Base-by-base conservation (phyloP, 164 flowering plant species). In the Vitis riparia region DNA sequence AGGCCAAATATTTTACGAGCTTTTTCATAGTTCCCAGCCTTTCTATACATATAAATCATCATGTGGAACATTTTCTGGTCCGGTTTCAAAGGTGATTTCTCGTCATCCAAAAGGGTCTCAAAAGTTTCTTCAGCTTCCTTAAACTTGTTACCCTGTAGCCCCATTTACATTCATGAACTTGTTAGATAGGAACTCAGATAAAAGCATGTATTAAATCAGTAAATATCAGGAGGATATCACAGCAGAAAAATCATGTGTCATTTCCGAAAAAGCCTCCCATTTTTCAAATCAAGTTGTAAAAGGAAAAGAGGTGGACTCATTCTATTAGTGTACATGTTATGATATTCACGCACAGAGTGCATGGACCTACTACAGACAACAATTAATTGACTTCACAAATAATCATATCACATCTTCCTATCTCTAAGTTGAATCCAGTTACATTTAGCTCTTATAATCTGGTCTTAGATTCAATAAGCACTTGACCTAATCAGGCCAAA, bases 21-120 rank as follows among this genome's bases (percentile, higher is more conserved):
- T 71, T 89, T 92, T 12, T 86, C 91, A 66, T 88, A 85, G 61
- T 59, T 84, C 74, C 97, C 97, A 53, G 97, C 88, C 72, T 96
- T 96, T 79, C 75, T 89, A 71, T 91, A 66, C 98, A 93, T 93
- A 79, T 93, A 93, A 68, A 96, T 96, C 95, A 96, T 93, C 99
- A 93, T 89, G 68, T 96, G 94, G 78, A 86, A 96, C 98, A 96
- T 93, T 78, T 91, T 89, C 73, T 91, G 97, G 76, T 96, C 98
- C 23, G 97, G 99, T 77, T 86, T 89, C 72, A 91, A 74, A 11
- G 90, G 88, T 47, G 94, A 77, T 37, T 55, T 83, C 55, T 87
- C 83, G 59, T 85, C 82, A 77, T 83, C 70, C 70, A 91, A 66
- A 73, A 96, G 89, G 69, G 83, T 74, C 66, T 86, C 82, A 74